Evolutionary conservation across 371 early-diverging fungal species (phyloP), one percentile per base, ranked within the genome.

Genomic region (Rhizopus stolonifer): DNA sequence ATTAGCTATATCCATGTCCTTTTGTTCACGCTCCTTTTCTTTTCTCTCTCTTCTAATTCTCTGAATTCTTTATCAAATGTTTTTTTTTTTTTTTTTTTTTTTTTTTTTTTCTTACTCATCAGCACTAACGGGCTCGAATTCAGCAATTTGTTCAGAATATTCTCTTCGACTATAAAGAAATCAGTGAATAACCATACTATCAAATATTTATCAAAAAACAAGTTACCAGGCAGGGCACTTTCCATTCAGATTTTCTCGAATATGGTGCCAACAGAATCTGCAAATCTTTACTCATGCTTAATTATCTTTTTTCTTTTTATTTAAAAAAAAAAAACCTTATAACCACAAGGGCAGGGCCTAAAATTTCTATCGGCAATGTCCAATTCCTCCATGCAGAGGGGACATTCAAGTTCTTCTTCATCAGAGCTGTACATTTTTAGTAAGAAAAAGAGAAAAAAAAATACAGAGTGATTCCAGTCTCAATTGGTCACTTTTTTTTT

Each of bases 331-430:
- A 49, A 44, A 79, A 92, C 95, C 87, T 95, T 95, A 67, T 98
- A 98, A 13, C 94, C 95, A 65, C 98, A 98, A 23, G 92, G 91
- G 75, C 98, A 98, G 3, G 96, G 98, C 56, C 86, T 90, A 69
- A 98, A 98, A 64, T 90, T 89, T 60, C 88, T 84, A 70, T 98
- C 98, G 29, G 91, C 85, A 67, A 94, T 77, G 72, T 95, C 96
- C 54, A 98, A 87, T 74, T 96, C 96, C 62, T 98, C 98, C 93
- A 96, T 88, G 71, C 98, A 98, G 13, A 98, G 84, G 26, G 98
- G 98, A 69, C 98, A 98, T 48, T 92, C 91, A 66, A 85, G 77
- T 67, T 93, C 92, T 60, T 93, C 94, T 24, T 88, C 87, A 49
- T 91, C 91, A 15, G 84, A 72, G 54, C 33, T 40, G 32, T 55